phyloP scores from a whole-genome alignment of 75 land plant genomes.

The Ceratopteris richardii region DNA sequence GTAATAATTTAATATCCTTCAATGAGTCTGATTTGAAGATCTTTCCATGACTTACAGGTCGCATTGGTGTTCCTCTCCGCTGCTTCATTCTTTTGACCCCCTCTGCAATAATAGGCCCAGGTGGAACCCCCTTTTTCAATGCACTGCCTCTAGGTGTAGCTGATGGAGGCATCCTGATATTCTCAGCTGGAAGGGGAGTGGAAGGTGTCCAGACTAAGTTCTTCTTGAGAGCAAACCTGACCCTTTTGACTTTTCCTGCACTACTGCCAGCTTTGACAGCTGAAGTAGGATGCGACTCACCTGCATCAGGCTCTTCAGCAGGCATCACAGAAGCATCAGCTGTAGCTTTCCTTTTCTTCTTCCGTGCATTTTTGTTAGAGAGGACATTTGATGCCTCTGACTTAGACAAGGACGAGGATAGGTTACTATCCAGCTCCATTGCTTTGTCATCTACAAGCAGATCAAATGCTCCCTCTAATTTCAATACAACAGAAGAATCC shows the following conservation, averaged over 20 bases:
- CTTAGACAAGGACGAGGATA: too few relatives aligned
- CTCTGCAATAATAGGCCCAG: slow-evolving; percentile 53
- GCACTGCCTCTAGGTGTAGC: slow-evolving; percentile 89
- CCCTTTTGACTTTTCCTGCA: slow-evolving; percentile 51
- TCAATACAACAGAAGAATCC: slow-evolving; percentile 52
- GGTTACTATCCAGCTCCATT: background rate
- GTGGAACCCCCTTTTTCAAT: slow-evolving; percentile 77
- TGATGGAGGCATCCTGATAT: slow-evolving; percentile 75
- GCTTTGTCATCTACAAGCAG: slow-evolving; percentile 64
- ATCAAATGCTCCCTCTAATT: slow-evolving; percentile 76
- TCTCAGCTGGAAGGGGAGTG: slow-evolving; percentile 66
- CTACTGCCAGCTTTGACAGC: background rate
- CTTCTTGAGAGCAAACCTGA: slow-evolving; percentile 71
- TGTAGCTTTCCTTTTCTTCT: slow-evolving; percentile 3
- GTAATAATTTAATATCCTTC: too few relatives aligned
- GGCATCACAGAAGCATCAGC: background rate
- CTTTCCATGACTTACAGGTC: background rate
- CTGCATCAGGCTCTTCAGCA: too few relatives aligned
- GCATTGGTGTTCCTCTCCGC: background rate
- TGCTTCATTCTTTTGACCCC: background rate
- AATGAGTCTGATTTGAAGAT: too few relatives aligned
- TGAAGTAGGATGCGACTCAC: too few relatives aligned
- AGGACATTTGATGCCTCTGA: background rate
- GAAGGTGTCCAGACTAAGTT: slow-evolving; percentile 85
- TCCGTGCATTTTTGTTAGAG: slow-evolving; percentile 1